phyloP scores from a whole-genome alignment of 768 basidiomycete genomes.

The Russula abietina region DNA sequence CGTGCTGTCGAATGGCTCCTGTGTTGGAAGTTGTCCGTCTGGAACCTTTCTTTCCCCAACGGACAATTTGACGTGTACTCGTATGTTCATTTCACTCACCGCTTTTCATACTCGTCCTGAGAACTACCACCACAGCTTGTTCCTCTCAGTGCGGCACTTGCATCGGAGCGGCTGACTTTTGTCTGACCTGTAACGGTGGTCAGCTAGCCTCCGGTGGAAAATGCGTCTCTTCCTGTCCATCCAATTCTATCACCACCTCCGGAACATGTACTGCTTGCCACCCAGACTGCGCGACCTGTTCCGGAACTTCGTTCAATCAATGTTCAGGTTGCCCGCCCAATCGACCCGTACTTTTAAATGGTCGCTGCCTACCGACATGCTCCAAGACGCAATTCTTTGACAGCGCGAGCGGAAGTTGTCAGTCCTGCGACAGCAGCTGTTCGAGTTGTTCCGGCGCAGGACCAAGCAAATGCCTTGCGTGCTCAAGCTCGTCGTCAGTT shows the following conservation, averaged over 20 bases:
- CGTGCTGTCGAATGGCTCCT: constrained; percentile 63
- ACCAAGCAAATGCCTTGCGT: constrained; percentile 63
- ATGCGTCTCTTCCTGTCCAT: constrained; percentile 72
- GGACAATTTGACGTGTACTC: constrained; percentile 67
- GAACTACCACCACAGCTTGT: constrained; percentile 42
- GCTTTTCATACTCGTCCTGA: constrained; percentile 17
- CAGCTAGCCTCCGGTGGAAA: constrained; percentile 65
- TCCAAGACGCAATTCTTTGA: constrained; percentile 70
- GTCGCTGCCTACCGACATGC: constrained; percentile 76
- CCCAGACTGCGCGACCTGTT: constrained; percentile 80
- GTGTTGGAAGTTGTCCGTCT: constrained; percentile 62
- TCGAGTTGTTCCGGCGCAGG: constrained; percentile 72
- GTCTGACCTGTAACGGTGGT: constrained; percentile 62
- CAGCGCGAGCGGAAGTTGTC: constrained; percentile 53
- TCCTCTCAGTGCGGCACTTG: constrained; percentile 72
- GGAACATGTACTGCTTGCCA: constrained; percentile 73
- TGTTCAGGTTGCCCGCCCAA: constrained; percentile 64
- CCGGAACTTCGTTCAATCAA: constrained; percentile 70
- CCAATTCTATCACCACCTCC: constrained; percentile 59
- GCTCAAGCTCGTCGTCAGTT: constrained; percentile 56
- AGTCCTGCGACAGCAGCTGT: constrained; percentile 69
- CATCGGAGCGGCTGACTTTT: constrained; percentile 58
- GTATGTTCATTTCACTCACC: constrained; percentile 40
- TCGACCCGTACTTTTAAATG: constrained; percentile 66
- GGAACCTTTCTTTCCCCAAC: constrained; percentile 66